phyloP scores from a whole-genome alignment of 129 eudicot species.

The Flaveria linearis region DNA sequence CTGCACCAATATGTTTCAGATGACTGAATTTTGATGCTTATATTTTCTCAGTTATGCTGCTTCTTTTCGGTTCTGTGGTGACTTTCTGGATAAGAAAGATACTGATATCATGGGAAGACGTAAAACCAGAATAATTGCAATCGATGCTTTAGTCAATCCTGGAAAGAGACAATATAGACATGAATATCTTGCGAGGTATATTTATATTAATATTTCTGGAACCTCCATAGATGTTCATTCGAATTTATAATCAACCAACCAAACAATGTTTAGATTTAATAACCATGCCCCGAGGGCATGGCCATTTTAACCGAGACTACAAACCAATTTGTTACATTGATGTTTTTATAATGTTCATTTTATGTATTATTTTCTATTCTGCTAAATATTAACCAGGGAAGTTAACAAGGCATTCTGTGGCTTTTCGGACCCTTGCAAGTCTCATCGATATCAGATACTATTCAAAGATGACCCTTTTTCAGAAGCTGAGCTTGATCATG shows the following conservation, averaged over 20 bases:
- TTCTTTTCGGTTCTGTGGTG: conserved; percentile 75
- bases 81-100: conserved; percentile 58
- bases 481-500: conserved; percentile 34
- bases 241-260: neutral
- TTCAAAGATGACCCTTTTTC: conserved; percentile 26
- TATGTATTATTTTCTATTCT: conserved; percentile 3
- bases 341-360: neutral
- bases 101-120: conserved; percentile 68
- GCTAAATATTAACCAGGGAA: conserved; percentile 54
- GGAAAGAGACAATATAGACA: conserved; percentile 67
- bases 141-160: conserved; percentile 78
- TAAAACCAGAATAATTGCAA: conserved; percentile 76
- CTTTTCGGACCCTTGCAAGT: conserved; percentile 56
- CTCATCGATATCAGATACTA: conserved; percentile 39
- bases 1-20: neutral
- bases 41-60: conserved; percentile 64
- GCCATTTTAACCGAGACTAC: neutral
- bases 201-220: neutral
- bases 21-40: neutral
- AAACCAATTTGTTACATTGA: conserved; percentile 11
- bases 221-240: conserved; percentile 7
- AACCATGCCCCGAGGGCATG: conserved; percentile 5
- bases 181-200: conserved; percentile 58
- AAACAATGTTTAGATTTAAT: neutral
- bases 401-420: conserved; percentile 91